Conservation (phyloP, 2,329 filamentous ascomycete species). For the Aphanoascus verrucosus region DNA sequence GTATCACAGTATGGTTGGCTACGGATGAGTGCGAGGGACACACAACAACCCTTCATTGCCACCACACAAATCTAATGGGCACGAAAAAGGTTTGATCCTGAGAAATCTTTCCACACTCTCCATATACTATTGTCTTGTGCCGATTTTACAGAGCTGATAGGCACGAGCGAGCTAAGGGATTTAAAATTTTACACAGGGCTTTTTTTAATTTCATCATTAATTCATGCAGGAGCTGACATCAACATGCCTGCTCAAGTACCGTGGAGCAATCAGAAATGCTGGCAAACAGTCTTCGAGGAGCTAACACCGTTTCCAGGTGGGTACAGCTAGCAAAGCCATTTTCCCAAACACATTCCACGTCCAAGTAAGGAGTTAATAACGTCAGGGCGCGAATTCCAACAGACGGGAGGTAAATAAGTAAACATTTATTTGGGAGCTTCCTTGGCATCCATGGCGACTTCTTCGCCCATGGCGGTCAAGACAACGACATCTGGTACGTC, state of each 20-base stretch:
- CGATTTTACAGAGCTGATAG: background rate
- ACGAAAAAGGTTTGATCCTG: background rate
- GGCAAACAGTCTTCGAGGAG: slow-evolving; percentile 3
- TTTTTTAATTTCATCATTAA: slow-evolving; percentile 12
- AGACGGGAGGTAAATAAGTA: background rate
- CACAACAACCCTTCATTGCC: background rate
- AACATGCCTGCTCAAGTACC: slow-evolving; percentile 8
- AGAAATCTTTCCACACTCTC: background rate
- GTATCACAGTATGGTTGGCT: background rate
- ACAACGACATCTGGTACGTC: slow-evolving; percentile 66
- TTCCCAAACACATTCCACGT: slow-evolving; percentile 1
- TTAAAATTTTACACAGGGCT: slow-evolving; percentile 3
- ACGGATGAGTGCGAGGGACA: background rate
- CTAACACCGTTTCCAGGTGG: slow-evolving; percentile 8
- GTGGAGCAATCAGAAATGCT: slow-evolving; percentile 5
- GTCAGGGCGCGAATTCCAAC: background rate
- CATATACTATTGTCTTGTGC: background rate
- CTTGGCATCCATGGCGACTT: slow-evolving; percentile 86
- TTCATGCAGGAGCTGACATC: slow-evolving; percentile 8
- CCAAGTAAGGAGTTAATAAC: background rate
- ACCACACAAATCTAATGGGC: slow-evolving; percentile 2
- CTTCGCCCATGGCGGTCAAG: slow-evolving; percentile 92
- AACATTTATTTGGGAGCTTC: slow-evolving; percentile 52
- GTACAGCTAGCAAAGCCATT: slow-evolving; percentile 4
- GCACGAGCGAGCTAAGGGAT: background rate